Percentiles rank a stretch among this genome's conserved stretches.
phyloP scores from a whole-genome alignment of 2,329 filamentous ascomycete species.

The Colletotrichum sp. region DNA sequence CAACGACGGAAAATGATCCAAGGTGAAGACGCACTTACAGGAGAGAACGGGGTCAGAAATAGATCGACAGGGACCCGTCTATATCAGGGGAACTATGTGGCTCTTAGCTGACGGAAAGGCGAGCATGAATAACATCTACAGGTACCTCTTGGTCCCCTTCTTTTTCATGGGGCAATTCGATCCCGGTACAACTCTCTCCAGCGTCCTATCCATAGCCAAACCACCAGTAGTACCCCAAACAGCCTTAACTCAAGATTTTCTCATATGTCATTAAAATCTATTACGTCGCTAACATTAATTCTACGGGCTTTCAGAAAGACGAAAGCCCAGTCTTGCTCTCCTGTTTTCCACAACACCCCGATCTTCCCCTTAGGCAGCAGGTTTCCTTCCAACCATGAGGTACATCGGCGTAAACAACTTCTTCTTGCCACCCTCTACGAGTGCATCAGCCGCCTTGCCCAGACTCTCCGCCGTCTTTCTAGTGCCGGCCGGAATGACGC shows the following conservation, averaged over 20 bases:
- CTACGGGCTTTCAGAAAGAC: background rate
- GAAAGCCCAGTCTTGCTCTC: background rate
- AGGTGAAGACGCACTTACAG: background rate
- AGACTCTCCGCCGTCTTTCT: slow-evolving; percentile 95
- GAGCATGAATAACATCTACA: too few relatives aligned
- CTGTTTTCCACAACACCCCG: background rate
- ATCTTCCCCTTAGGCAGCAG: slow-evolving; percentile 36
- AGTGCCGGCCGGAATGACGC: slow-evolving; percentile 80
- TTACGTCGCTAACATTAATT: background rate
- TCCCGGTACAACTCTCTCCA: background rate
- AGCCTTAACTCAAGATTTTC: too few relatives aligned
- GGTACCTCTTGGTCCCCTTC: too few relatives aligned
- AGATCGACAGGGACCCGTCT: background rate
- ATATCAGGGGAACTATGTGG: background rate
- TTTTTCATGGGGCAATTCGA: too few relatives aligned
- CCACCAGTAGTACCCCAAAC: too few relatives aligned
- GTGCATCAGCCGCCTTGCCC: slow-evolving; percentile 78
- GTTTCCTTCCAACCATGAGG: slow-evolving; percentile 92
- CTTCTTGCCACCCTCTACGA: slow-evolving; percentile 85
- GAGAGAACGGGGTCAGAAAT: background rate
- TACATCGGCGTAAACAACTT: slow-evolving; percentile 99
- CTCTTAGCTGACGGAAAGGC: background rate
- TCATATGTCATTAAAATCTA: background rate
- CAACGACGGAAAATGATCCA: background rate
- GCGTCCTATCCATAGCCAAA: too few relatives aligned